Evolutionary conservation across 768 basidiomycete species (phyloP), one percentile per base, ranked within the genome.

Genomic region (Trametes cingulata): DNA sequence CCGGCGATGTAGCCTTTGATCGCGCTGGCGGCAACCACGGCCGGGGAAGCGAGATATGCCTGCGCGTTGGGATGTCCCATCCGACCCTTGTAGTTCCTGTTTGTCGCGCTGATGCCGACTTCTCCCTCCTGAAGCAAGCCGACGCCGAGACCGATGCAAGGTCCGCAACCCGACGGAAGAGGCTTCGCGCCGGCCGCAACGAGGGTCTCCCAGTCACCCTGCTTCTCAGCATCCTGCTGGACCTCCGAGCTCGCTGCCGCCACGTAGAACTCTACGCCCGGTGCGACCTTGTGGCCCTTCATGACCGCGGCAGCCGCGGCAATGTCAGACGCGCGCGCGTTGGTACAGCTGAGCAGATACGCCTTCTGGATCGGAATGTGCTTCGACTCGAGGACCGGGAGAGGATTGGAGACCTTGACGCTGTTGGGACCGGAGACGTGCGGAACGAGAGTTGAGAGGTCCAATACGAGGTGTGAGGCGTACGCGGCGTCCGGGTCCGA

Each of bases 341-440:
- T 99, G 58, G 97, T 98, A 74, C 97, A 99, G 66, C 91, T 94
- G 59, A 99, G 93, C 57, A 99, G 91, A 75, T 99, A 99, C 0
- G 97, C 97, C 74, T 99, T 99, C 67, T 99, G 84, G 70, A 99
- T 97, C 25, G 82, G 76, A 67, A 98, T 90, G 35, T 80, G 82
- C 24, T 80, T 76, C 33, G 83, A 77, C 67, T 90, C 87, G 13
- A 99, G 83, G n/a, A 81, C 78, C 0, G 96, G 91, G 0, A 99
- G 83, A 0, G 97, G 91, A 0, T 87, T 98, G n/a, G 95, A 91
- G 49, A 98, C 74, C 74, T 99, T 99, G 73, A 98, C 96, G 67
- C 92, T 94, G 75, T 98, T 99, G 13, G 97, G 97, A 1, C 97
- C 97, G 15, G 96, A 97, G 37, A 97, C 89, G 69, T 98, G 91